Base-by-base conservation (phyloP, 2,329 filamentous ascomycete species). In the Fusarium secorum region DNA sequence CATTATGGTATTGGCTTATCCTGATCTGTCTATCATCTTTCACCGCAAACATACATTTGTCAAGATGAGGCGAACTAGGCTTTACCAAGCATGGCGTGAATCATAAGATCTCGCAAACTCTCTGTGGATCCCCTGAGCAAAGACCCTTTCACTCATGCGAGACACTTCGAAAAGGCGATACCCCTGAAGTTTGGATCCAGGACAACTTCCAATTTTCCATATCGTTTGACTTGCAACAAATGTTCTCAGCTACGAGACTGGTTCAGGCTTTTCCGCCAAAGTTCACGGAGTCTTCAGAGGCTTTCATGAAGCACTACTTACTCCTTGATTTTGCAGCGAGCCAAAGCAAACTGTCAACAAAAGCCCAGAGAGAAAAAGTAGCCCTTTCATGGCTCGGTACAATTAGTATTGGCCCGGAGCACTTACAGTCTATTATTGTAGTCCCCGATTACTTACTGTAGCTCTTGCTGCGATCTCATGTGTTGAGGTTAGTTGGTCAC, bases 61-160 rank as follows among this genome's bases (percentile, higher is more conserved):
- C 41, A 36, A 60, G 28, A 36, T 39, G 24, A 55, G 36, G 48
- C 48, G 42, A 49, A 38, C 41, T 54, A 13, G 15, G 17, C 35
- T 33, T 33, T 48, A 20, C 22, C 26, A 32, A 26, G 32, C 32
- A 28, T 36, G 41, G 24, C 9, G 13, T 35, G 24, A 32, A 41
- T 13, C 22, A 41, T 32, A 22, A 59, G 46, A 60, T 51, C 38
- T 15, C 24, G 28, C 55, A 61, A 61, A 39, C 42, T 54, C 53
- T 42, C 35, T 7, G 46, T 53, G 53, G 60, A 45, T 52, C 44
- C 42, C 22, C 32, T 26, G 5, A 20, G 22, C 17, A 14, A 55
- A 39, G 38, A 45, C 60, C 64, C 64, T 62, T 38, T 54, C 36
- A 56, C 36, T 55, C 45, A 72, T 69, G 68, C 73, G 64, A 66